Base-by-base conservation (phyloP, 306 rosid species). In the Dryas drummondii region DNA sequence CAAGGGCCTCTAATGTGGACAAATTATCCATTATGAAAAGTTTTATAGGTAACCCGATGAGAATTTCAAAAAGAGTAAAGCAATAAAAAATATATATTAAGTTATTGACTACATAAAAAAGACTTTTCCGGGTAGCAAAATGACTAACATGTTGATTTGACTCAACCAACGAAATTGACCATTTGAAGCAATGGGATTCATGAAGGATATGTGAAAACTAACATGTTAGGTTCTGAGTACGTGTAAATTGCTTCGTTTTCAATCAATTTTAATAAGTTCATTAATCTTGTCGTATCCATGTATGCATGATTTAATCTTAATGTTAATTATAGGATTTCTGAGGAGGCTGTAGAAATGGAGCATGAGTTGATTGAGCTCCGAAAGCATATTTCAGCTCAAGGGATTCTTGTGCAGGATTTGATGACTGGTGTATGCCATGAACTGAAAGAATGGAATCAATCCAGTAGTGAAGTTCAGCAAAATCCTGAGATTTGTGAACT, bases 321-420 rank as follows among this genome's bases (percentile, higher is more conserved):
- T 71, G 47, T 46, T 62, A 67, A 50, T 65, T 88, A 68, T 78
- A 94, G 99, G 90, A 90, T 94, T 82, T 90, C 97, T 82, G 99
- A 92, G 79, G 99, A 94, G 87, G 96, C 98, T 32, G 93, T 87
- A 77, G 97, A 94, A 85, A 93, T 91, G 84, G 87, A 94, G 69
- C 97, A 92, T 84, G 97, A 92, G 76, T 82, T 92, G 82, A 84
- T 88, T 77, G 99, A 94, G 88, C 84, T 94, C 79, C 92, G 61
- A 82, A 92, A 94, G 86, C 97, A 92, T 84, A 88, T 87, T 68
- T 92, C 96, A 51, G 81, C 93, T 53, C 99, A 94, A 78, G 88
- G 97, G 74, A 90, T 92, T 82, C 88, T 92, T 72, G 99, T 94
- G 71, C 89, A 92, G 84, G 99, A 94, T 87, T 86, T 94, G 88